Evolutionary conservation across 139 green algal species (phyloP), one percentile per base, ranked within the genome.

Genomic region (Closterium sp.): DNA sequence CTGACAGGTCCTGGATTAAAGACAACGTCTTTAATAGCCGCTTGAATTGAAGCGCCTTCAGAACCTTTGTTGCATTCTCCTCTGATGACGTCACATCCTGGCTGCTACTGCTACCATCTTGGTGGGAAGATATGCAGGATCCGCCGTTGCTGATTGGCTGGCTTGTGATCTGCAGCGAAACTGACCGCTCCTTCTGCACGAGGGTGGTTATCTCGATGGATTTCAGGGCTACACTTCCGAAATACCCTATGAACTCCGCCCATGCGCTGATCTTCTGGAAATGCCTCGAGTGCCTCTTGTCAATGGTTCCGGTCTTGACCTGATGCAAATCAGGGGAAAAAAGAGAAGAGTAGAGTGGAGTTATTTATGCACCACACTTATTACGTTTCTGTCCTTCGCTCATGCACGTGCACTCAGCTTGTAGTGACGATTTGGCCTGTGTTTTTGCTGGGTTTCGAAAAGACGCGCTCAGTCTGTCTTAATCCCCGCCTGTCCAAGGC

Each of bases 241-340:
- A 66, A 66, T 98, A 98, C 7, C 97, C 96, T 0, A 97, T 3
- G 10, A 97, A 81, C 95, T 98, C 97, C 0, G 95, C 95, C 85
- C 93, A 95, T 2, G 96, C 96, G 85, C 94, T 96, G 12, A 96
- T 90, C 28, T 90, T 89, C 9, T 83, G 89, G 3, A 98, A 76
- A 25, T 91, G 86, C 32, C 89, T 88, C 84, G 95, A 95, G 16
- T 94, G 93, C 5, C 91, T 88, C 83, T 96, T 96, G 87, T 86
- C 85, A 4, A 98, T 64, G 25, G 97, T 92, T 1, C 97, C 96
- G 12, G 96, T 92, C 94, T 98, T 98, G 35, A 97, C 95, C 33
- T 91, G 88, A 33, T 31, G 83, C 83, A 32, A 86, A 32, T n/a
- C 8, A 84, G 4, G n/a, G 83, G 30, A 28, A 34, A 86, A 21